These are phyloP conservation scores for Bisporella sp. DNA, from an alignment of 2,329 filamentous ascomycete species.

Conservation along the genomic window DNA sequence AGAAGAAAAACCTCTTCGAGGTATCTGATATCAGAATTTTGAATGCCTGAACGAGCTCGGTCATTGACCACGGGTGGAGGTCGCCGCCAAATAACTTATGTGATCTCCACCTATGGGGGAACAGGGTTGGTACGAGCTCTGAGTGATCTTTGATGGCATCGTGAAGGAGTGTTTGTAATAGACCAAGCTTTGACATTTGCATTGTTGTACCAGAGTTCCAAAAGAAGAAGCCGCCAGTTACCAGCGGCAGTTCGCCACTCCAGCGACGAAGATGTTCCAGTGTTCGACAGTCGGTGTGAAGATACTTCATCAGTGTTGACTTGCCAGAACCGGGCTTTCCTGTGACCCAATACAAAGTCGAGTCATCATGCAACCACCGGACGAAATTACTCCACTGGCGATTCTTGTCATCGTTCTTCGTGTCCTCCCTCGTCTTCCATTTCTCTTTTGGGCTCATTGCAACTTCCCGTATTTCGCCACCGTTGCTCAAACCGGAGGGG, in stretches of 20 bases:
- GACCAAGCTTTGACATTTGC: slow-evolving; percentile 9
- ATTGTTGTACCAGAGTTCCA: slow-evolving; percentile 33
- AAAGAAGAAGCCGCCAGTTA: slow-evolving; percentile 37
- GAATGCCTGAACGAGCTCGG: slow-evolving; percentile 1
- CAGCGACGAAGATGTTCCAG: slow-evolving; percentile 12
- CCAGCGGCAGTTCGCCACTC: slow-evolving; percentile 10
- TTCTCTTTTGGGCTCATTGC: neutral
- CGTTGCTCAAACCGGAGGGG: neutral
- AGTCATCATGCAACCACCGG: slow-evolving; percentile 5
- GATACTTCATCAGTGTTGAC: slow-evolving; percentile 15
- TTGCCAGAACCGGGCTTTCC: slow-evolving; percentile 9
- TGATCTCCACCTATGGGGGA: slow-evolving; percentile 4
- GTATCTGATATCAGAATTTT: neutral
- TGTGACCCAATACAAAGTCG: slow-evolving; percentile 13
- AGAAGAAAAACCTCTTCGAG: slow-evolving; percentile 6
- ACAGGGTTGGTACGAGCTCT: neutral
- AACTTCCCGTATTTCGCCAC: neutral
- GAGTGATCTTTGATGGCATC: neutral
- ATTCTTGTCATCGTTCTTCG: neutral
- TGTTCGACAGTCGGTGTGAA: slow-evolving; percentile 2
- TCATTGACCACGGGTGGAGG: slow-evolving; percentile 1
- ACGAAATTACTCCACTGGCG: neutral
- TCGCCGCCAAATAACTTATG: slow-evolving; percentile 3
- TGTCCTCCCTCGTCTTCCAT: neutral
- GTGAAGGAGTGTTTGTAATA: slow-evolving; percentile 8